Percentiles rank a stretch among this genome's conserved stretches.
Evolutionary conservation across 2,329 filamentous ascomycete species (phyloP).

Genomic region (Cadophora gregata): DNA sequence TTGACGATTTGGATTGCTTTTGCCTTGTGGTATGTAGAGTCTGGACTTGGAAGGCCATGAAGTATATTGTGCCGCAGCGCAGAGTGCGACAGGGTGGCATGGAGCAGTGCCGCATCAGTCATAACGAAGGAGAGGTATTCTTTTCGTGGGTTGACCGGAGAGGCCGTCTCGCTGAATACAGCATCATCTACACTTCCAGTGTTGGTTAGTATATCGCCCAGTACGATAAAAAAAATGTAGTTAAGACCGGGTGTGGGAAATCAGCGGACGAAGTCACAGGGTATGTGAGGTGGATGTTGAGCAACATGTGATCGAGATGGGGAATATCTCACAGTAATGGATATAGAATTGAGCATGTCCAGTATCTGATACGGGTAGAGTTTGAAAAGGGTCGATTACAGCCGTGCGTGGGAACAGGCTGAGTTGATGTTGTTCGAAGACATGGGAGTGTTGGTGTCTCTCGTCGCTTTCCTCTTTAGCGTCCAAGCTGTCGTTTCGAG

Average conservation of each 20-base stretch:
- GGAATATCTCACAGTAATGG: neutral
- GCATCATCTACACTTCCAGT: neutral
- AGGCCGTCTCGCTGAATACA: conserved; percentile 10
- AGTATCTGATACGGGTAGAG: neutral
- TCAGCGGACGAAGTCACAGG: too few relatives aligned
- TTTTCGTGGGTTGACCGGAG: conserved; percentile 17
- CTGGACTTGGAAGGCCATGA: conserved; percentile 6
- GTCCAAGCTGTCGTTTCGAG: neutral
- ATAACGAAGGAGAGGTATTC: conserved; percentile 15
- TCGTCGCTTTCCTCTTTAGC: neutral
- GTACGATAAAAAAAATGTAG: neutral
- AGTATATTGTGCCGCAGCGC: conserved; percentile 3
- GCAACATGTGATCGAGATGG: neutral
- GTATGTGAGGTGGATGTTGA: too few relatives aligned
- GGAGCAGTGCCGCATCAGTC: conserved; percentile 15
- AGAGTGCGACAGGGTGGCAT: conserved; percentile 13
- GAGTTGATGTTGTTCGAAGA: neutral
- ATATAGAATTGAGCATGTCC: neutral
- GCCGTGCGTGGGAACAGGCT: neutral
- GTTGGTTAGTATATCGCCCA: neutral
- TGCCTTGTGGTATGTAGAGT: conserved; percentile 15
- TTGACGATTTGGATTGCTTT: conserved; percentile 15
- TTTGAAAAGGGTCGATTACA: neutral
- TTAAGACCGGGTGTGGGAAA: too few relatives aligned
- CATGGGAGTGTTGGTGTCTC: too few relatives aligned